Evolutionary conservation across 495 filamentous ascomycete species (phyloP).

Genomic region (Friedmanniomyces simplex): DNA sequence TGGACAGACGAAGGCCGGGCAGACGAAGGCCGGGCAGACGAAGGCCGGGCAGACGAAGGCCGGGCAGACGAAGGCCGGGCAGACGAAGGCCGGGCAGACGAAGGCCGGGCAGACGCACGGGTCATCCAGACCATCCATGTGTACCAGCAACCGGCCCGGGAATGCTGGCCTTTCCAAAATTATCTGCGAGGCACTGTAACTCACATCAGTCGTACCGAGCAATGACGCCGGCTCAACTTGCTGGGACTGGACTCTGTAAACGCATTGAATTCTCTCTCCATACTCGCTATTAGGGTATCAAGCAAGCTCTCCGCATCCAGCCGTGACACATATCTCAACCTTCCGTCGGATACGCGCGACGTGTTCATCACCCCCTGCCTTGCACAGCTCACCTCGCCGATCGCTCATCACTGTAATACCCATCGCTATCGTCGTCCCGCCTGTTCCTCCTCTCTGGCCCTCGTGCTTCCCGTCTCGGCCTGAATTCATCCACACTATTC

Average conservation of each 20-base stretch:
- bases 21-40: too few relatives aligned
- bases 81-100: too few relatives aligned
- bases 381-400: background rate
- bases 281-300: background rate
- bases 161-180: background rate
- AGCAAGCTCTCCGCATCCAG: background rate
- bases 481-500: background rate
- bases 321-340: background rate
- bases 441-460: background rate
- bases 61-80: too few relatives aligned
- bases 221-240: background rate
- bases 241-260: background rate
- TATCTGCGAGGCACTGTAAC: background rate
- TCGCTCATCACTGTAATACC: conserved; percentile 1
- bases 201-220: background rate
- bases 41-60: too few relatives aligned
- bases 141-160: too few relatives aligned
- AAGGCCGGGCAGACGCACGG: too few relatives aligned
- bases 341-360: background rate
- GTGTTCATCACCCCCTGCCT: background rate
- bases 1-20: too few relatives aligned
- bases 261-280: background rate
- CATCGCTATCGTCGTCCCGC: background rate
- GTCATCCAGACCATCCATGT: too few relatives aligned
- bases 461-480: background rate